Percentiles rank a stretch among this genome's conserved stretches.
Evolutionary conservation across 345 rosid species (phyloP).

Genomic region (Trapa bicornis): DNA sequence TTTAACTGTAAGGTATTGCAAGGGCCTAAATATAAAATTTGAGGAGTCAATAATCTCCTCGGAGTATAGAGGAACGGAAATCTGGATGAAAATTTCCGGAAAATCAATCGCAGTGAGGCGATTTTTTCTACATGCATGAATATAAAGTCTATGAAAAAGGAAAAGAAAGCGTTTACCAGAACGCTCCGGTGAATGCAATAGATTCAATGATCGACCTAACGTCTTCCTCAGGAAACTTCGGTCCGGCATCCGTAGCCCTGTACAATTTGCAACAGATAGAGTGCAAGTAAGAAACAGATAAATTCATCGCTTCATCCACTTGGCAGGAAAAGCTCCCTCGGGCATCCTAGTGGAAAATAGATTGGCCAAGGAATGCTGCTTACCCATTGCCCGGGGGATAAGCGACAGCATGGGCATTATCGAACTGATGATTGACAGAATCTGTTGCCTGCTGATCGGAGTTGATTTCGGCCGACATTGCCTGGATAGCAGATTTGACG

Average conservation of each 20-base stretch:
- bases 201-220: slow-evolving; percentile 33
- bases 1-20: background rate
- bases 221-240: slow-evolving; percentile 34
- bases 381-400: slow-evolving; percentile 9
- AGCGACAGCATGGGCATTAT: background rate
- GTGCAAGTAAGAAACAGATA: background rate
- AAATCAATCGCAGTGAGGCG: background rate
- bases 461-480: background rate
- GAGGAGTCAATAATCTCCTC: background rate
- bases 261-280: background rate
- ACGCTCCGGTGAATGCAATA: slow-evolving; percentile 65
- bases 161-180: slow-evolving; percentile 32
- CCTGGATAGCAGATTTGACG: background rate
- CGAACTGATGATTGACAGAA: background rate
- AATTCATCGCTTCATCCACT: background rate
- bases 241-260: slow-evolving; percentile 21
- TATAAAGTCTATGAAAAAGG: background rate
- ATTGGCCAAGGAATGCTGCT: background rate
- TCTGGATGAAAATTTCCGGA: background rate
- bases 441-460: background rate
- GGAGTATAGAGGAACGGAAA: background rate
- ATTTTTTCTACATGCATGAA: too few species aligned
- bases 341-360: background rate
- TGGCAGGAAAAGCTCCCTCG: too few species aligned
- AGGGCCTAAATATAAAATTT: background rate